Evolutionary conservation across 1,139 yeast genomes (phyloP).

Genomic region (Protomyces inundatus): DNA sequence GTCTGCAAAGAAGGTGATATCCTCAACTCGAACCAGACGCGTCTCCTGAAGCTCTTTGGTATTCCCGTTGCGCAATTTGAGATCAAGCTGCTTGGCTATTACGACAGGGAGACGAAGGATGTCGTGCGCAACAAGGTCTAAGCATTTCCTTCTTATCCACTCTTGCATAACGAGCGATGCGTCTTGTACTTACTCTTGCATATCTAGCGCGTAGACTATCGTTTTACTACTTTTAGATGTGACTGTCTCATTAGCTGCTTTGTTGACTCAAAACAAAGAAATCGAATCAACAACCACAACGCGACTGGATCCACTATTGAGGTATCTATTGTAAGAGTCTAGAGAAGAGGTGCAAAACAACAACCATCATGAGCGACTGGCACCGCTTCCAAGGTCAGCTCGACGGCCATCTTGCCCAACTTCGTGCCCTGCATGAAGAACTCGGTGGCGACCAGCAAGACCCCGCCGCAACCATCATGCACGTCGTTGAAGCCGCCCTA

Average conservation of each 20-base stretch:
- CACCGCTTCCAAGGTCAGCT: constrained; percentile 11
- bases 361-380: background rate
- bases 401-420: constrained; percentile 13
- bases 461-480: constrained; percentile 14
- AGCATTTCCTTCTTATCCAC: background rate
- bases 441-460: constrained; percentile 23
- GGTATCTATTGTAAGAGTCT: background rate
- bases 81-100: constrained; percentile 56
- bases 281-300: background rate
- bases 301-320: no score
- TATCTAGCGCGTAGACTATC: background rate
- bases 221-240: background rate
- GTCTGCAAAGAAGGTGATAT: constrained; percentile 78
- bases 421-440: constrained; percentile 7
- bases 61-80: constrained; percentile 88
- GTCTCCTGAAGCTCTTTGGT: constrained; percentile 90
- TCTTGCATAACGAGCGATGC: background rate
- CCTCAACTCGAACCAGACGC: constrained; percentile 85
- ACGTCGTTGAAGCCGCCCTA: constrained; percentile 19
- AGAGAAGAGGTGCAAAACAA: no score
- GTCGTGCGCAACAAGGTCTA: constrained; percentile 5
- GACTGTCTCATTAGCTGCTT: background rate
- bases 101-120: constrained; percentile 14
- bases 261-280: background rate
- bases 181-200: background rate